Conservation (phyloP, 2,329 filamentous ascomycete genomes). For the Pseudocercospora cruenta region DNA sequence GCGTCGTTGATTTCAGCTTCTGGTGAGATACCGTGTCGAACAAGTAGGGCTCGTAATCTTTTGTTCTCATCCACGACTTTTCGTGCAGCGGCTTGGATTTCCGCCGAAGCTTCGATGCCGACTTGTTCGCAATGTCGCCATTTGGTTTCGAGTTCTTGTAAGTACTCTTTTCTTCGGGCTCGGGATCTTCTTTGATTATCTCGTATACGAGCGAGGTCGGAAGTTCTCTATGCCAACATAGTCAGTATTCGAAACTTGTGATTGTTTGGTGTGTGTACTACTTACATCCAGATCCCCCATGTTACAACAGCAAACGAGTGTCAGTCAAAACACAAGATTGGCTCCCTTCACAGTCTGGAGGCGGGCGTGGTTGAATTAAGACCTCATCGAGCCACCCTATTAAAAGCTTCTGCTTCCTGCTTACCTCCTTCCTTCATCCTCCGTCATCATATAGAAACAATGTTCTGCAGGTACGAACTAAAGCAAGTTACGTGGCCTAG, state of each 20-base stretch:
- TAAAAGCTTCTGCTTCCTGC: not conserved
- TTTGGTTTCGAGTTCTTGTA: slow-evolving; percentile 69
- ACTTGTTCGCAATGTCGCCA: slow-evolving; percentile 65
- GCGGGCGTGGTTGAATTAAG: not conserved
- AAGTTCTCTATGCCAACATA: too few species aligned
- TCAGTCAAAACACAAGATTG: not conserved
- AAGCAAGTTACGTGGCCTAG: not conserved
- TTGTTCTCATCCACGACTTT: slow-evolving; percentile 71
- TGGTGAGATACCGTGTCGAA: slow-evolving; percentile 57
- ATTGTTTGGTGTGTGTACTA: too few species aligned
- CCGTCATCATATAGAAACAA: not conserved
- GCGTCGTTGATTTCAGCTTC: slow-evolving; percentile 55
- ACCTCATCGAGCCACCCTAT: not conserved
- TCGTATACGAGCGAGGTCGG: slow-evolving; percentile 63
- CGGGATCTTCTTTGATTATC: slow-evolving; percentile 79
- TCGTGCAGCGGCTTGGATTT: slow-evolving; percentile 71
- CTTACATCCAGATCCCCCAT: not conserved
- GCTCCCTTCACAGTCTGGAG: not conserved
- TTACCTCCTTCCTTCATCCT: not conserved
- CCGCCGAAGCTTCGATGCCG: slow-evolving; percentile 69
- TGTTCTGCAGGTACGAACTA: too few species aligned
- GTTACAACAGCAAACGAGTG: not conserved
- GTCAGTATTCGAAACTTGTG: too few species aligned
- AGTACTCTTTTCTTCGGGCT: slow-evolving; percentile 72
- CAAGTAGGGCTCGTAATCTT: slow-evolving; percentile 63